Evolutionary conservation across 176 grass and related monocot species (phyloP).

Genomic region (Ananas comosus): DNA sequence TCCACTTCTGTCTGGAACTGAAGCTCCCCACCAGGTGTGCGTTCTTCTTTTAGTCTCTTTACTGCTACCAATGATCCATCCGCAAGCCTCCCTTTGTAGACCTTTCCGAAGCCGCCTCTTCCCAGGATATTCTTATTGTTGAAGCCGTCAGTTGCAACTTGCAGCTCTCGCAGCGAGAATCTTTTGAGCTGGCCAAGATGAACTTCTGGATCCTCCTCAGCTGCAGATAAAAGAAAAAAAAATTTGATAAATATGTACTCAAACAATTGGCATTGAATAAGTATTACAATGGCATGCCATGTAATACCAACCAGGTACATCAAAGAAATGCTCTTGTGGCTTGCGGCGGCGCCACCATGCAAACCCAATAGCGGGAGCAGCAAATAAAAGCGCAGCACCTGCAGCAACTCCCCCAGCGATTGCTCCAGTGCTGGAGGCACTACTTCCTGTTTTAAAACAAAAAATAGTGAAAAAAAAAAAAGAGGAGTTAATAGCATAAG

Average conservation of each 20-base stretch:
- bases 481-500: too few relatives aligned
- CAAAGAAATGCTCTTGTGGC: slow-evolving; percentile 77
- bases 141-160: slow-evolving; percentile 25
- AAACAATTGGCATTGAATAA: slow-evolving; percentile 19
- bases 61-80: slow-evolving; percentile 26
- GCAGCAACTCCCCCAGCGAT: slow-evolving; percentile 78
- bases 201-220: slow-evolving; percentile 16
- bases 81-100: slow-evolving; percentile 14
- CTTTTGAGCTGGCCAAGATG: slow-evolving; percentile 29
- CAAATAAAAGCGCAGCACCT: slow-evolving; percentile 55
- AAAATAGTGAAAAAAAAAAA: slow-evolving; percentile 9
- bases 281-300: not conserved
- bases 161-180: slow-evolving; percentile 27
- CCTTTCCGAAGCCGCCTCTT: slow-evolving; percentile 21
- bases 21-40: slow-evolving; percentile 9
- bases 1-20: slow-evolving; percentile 28
- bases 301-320: slow-evolving; percentile 56
- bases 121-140: slow-evolving; percentile 21
- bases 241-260: not conserved
- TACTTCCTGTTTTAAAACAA: slow-evolving; percentile 15
- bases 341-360: slow-evolving; percentile 61
- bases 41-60: slow-evolving; percentile 23
- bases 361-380: slow-evolving; percentile 59
- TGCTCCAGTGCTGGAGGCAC: slow-evolving; percentile 42
- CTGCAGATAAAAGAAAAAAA: not conserved